Base-by-base conservation (phyloP, 371 early-diverging fungal genomes). In the Blastocladiella emersonii region DNA sequence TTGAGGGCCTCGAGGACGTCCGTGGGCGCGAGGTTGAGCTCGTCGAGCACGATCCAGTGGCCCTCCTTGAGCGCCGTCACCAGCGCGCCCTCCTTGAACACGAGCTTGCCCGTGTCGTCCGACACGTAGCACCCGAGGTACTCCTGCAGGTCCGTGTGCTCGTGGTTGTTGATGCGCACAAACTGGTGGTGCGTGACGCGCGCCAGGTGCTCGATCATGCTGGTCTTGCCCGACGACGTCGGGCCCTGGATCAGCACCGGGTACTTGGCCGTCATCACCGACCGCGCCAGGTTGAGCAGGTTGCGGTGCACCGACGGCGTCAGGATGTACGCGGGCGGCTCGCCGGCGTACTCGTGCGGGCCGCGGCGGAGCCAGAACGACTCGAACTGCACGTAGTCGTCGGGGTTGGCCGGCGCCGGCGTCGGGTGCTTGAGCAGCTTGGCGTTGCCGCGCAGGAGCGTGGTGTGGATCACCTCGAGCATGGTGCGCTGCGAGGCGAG, bases 201-300 rank as follows among this genome's bases (percentile, higher is more conserved):
- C n/a, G 99, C 98, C 63, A 99, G 74, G 67, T 95, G 93, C 71
- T 93, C 93, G 61, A 99, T 89, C 89, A 99, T 93, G 66, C 91
- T 90, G 0, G 99, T 99, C 75, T 99, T 99, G 65, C 99, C 99
- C 36, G 96, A 93, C 25, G 97, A 96, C 0, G 99, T 99, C 23
- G 98, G 98, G 25, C 99, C 99, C 78, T 99, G 98, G 66, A 99
- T 91, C 68, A 99, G 76, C n/a, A 99, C 90, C 2, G 99, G 99
- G 74, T 88, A 89, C 61, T 88, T 90, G 25, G 84, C 73, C 5
- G 89, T 87, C 85, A 93, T 84, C 39, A 96, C 90, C 10, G 98
- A 95, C 59, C 98, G 85, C 12, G 93, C 88, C 34, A 99, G 78
- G 57, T 91, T 89, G 67, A 78, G 71, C 34, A 99, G 75, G 70